Percentiles rank a stretch among this genome's conserved stretches.
phyloP scores from a whole-genome alignment of 352 stramenopile species.

The Globisporangium yorkense region DNA sequence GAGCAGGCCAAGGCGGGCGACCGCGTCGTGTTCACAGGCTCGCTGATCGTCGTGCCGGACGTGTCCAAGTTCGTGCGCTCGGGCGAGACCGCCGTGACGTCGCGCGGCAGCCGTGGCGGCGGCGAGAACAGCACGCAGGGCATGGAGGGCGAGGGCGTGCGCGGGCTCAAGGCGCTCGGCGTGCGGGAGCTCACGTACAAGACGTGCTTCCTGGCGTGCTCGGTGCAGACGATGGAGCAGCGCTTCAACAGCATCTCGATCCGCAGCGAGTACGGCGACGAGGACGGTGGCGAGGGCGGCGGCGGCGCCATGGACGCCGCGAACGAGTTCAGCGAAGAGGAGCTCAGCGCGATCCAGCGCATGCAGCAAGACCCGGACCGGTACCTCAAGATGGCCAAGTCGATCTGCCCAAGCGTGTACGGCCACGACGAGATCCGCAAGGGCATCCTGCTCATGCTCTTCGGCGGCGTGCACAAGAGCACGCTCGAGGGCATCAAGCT shows the following conservation, averaged over 20 bases:
- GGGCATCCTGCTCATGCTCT: constrained; percentile 96
- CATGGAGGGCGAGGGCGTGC: constrained; percentile 90
- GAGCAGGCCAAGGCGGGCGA: constrained; percentile 95
- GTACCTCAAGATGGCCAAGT: constrained; percentile 93
- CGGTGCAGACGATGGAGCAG: constrained; percentile 89
- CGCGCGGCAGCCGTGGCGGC: constrained; percentile 22
- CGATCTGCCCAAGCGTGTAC: constrained; percentile 96
- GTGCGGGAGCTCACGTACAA: constrained; percentile 98
- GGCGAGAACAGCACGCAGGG: constrained; percentile 72
- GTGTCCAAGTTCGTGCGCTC: constrained; percentile 85
- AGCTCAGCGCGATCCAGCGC: constrained; percentile 89
- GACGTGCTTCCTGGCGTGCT: constrained; percentile 95
- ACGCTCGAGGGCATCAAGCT: constrained; percentile 97
- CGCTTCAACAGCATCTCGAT: constrained; percentile 87
- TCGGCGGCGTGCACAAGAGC: constrained; percentile 97
- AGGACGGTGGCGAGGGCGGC: constrained; percentile 20
- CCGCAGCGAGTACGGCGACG: constrained; percentile 65
- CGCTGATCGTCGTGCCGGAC: constrained; percentile 95
- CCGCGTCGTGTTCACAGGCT: constrained; percentile 93
- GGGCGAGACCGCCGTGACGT: constrained; percentile 62
- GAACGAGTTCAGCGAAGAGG: constrained; percentile 88
- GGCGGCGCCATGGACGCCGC: constrained; percentile 23
- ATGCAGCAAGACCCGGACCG: constrained; percentile 90
- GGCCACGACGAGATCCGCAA: constrained; percentile 94
- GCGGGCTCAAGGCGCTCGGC: constrained; percentile 92